A percentile compares a stretch with the other conserved stretches of the same genome.
phyloP scores from a whole-genome alignment of 164 flowering plant genomes.

The Malania oleifera region DNA sequence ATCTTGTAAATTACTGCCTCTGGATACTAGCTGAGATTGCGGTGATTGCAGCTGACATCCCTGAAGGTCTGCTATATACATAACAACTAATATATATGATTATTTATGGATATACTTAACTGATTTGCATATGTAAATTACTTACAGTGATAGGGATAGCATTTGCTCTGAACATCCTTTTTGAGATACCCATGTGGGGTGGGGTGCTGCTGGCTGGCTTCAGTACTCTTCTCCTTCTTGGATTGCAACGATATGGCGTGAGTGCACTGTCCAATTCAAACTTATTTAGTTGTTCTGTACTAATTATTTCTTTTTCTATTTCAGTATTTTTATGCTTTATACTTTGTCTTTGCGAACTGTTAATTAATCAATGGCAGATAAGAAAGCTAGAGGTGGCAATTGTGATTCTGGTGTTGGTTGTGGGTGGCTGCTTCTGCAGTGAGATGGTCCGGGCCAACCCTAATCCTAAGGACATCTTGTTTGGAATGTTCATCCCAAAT shows the following conservation, averaged over 20 bases:
- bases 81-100: too few relatives aligned
- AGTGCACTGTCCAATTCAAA: neutral
- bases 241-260: constrained; percentile 17
- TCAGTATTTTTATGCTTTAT: neutral
- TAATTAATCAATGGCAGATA: too few relatives aligned
- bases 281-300: too few relatives aligned
- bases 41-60: constrained; percentile 19
- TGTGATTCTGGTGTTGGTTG: constrained; percentile 3
- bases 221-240: constrained; percentile 21
- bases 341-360: neutral
- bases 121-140: neutral
- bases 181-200: constrained; percentile 19
- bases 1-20: constrained; percentile 10
- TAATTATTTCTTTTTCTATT: neutral
- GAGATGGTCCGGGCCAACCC: constrained; percentile 16
- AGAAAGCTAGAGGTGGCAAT: constrained; percentile 18
- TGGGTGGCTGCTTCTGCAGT: constrained; percentile 13
- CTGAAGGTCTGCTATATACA: constrained; percentile 19
- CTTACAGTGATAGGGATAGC: constrained; percentile 18
- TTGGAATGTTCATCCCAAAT: constrained; percentile 3
- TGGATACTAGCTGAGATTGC: constrained; percentile 22
- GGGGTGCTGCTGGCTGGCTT: constrained; percentile 17
- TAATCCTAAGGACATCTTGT: neutral
- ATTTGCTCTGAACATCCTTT: constrained; percentile 19
- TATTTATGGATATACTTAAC: too few relatives aligned